Evolutionary conservation across 768 basidiomycete species (phyloP).

Genomic region (Lactifluus subvellereus): DNA sequence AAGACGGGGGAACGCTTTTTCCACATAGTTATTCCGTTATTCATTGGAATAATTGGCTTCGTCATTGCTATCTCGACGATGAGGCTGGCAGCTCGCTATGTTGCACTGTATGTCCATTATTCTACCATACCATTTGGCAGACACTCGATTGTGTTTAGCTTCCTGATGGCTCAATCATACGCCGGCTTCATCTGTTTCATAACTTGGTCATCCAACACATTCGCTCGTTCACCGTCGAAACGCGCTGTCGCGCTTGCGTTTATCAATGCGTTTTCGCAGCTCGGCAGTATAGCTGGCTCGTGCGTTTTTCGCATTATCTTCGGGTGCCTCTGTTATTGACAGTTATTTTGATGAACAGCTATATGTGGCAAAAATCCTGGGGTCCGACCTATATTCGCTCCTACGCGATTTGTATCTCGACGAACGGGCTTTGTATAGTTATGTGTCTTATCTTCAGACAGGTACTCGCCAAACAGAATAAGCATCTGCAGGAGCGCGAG

Average conservation of each 20-base stretch:
- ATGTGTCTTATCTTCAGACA: slow-evolving; percentile 35
- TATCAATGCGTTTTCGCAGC: slow-evolving; percentile 74
- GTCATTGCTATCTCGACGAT: slow-evolving; percentile 57
- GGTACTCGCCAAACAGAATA: slow-evolving; percentile 31
- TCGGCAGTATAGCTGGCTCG: slow-evolving; percentile 82
- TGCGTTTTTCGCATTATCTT: slow-evolving; percentile 37
- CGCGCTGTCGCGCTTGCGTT: slow-evolving; percentile 82
- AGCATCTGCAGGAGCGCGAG: slow-evolving; percentile 36
- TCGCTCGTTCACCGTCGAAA: slow-evolving; percentile 81
- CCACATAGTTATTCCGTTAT: slow-evolving; percentile 51
- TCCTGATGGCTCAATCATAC: slow-evolving; percentile 72
- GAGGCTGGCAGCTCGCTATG: slow-evolving; percentile 56
- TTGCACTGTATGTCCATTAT: slow-evolving; percentile 46
- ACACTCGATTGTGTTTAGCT: slow-evolving; percentile 36
- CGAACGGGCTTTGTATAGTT: slow-evolving; percentile 39
- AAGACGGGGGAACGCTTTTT: slow-evolving; percentile 60
- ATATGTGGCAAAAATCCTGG: slow-evolving; percentile 64
- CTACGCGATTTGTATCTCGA: slow-evolving; percentile 66
- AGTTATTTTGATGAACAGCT: slow-evolving; percentile 33
- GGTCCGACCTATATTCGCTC: slow-evolving; percentile 65
- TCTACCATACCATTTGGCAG: background rate
- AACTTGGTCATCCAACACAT: slow-evolving; percentile 48
- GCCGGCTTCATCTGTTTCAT: slow-evolving; percentile 64
- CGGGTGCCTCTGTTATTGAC: slow-evolving; percentile 2
- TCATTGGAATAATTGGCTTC: slow-evolving; percentile 63